Evolutionary conservation across 495 filamentous ascomycete genomes (phyloP).

Genomic region (Penicillium subrubescens): DNA sequence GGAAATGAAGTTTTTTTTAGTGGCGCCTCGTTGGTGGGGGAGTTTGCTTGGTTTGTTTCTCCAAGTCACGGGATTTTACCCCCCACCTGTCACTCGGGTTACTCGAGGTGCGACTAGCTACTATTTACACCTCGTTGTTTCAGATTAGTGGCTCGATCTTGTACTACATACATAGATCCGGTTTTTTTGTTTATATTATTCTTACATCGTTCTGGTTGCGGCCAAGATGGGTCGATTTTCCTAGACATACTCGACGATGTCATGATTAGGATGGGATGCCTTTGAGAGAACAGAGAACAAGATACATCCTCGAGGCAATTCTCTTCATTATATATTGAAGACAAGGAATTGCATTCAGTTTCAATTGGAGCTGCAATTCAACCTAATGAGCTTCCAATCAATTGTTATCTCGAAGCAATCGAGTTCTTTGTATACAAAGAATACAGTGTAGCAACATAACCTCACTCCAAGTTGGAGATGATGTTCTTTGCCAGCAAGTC

Average conservation of each 20-base stretch:
- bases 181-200: too few relatives aligned
- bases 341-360: too few relatives aligned
- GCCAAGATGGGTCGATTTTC: not conserved
- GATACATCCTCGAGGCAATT: too few relatives aligned
- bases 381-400: too few relatives aligned
- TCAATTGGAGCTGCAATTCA: too few relatives aligned
- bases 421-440: not conserved
- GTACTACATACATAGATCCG: too few relatives aligned
- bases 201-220: too few relatives aligned
- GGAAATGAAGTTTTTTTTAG: constrained; percentile 43
- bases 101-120: not conserved
- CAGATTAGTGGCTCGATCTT: too few relatives aligned
- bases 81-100: too few relatives aligned
- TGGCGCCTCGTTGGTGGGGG: constrained; percentile 34
- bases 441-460: not conserved
- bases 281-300: too few relatives aligned
- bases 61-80: constrained; percentile 9
- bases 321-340: too few relatives aligned
- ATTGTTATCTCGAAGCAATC: not conserved
- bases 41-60: constrained; percentile 33
- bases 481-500: not conserved
- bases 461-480: not conserved
- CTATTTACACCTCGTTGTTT: not conserved
- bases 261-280: too few relatives aligned
- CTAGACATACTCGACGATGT: not conserved